phyloP scores from a whole-genome alignment of 768 basidiomycete genomes.

The Multifurca ochricompacta region DNA sequence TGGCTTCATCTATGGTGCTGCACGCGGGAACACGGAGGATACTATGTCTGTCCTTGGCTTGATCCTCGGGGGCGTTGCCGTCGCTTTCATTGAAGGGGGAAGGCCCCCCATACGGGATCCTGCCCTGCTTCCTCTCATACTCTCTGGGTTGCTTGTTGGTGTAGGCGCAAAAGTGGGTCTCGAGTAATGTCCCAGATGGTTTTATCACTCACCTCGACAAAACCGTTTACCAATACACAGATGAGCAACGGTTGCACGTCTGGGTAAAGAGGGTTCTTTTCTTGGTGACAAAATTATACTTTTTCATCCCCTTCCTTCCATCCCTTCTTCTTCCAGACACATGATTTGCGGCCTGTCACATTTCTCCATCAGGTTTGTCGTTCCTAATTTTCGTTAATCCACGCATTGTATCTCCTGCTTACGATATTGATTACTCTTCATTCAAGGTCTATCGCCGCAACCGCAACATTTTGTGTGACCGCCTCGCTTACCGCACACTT shows the following conservation, averaged over 20 bases:
- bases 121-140: constrained; percentile 28
- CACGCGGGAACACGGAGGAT: constrained; percentile 38
- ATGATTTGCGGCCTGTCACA: constrained; percentile 57
- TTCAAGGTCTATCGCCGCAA: constrained; percentile 51
- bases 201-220: background rate
- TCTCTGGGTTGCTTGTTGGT: constrained; percentile 52
- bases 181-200: background rate
- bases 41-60: constrained; percentile 38
- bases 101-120: constrained; percentile 24
- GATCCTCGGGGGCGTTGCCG: constrained; percentile 39
- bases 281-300: background rate
- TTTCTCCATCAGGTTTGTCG: constrained; percentile 42
- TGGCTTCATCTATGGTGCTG: constrained; percentile 48
- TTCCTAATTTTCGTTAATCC: background rate
- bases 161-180: constrained; percentile 38
- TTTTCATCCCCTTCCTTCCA: background rate
- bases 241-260: constrained; percentile 59
- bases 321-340: constrained; percentile 34
- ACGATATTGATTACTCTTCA: constrained; percentile 37
- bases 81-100: constrained; percentile 35
- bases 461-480: constrained; percentile 43
- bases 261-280: constrained; percentile 32
- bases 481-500: constrained; percentile 39
- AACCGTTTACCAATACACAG: constrained; percentile 24
- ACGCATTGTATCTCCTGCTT: background rate